A percentile compares a stretch with the other conserved stretches of the same genome.
phyloP scores from a whole-genome alignment of 208 protist species.

The Trypanosoma boissoni region DNA sequence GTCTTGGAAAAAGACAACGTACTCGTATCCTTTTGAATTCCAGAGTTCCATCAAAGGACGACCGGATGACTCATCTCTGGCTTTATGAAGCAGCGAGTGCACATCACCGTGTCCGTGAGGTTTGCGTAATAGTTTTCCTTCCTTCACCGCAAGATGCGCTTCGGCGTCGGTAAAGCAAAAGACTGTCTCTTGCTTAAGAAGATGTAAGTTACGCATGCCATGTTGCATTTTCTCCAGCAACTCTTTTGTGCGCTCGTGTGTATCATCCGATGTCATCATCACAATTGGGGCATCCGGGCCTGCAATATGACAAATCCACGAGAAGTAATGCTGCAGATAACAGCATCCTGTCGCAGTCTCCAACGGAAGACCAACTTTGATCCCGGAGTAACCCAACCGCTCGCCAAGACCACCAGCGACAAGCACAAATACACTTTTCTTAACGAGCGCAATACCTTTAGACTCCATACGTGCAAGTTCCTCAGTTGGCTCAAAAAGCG shows the following conservation, averaged over 20 bases:
- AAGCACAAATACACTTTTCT: constrained; percentile 82
- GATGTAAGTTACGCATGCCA: constrained; percentile 54
- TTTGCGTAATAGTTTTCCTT: constrained; percentile 73
- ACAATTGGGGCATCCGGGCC: constrained; percentile 69
- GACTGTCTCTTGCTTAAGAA: constrained; percentile 90
- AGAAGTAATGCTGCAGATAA: constrained; percentile 85
- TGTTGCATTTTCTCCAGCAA: constrained; percentile 61
- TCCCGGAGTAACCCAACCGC: constrained; percentile 87
- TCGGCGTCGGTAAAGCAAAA: constrained; percentile 79
- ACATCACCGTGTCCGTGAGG: constrained; percentile 95
- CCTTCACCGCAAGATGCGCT: constrained; percentile 60
- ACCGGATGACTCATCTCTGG: constrained; percentile 26
- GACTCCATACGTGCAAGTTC: constrained; percentile 48
- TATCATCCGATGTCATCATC: constrained; percentile 95
- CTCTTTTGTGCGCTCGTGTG: constrained; percentile 73
- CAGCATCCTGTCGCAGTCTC: constrained; percentile 73
- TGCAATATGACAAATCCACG: constrained; percentile 44
- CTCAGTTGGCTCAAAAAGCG: constrained; percentile 33
- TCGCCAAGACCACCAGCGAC: constrained; percentile 92
- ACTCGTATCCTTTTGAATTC: constrained; percentile 50
- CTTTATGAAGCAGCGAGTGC: constrained; percentile 78
- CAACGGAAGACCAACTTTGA: constrained; percentile 87
- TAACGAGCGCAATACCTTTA: constrained; percentile 33
- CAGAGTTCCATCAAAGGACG: constrained; percentile 43
- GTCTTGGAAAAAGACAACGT: constrained; percentile 93